phyloP scores from a whole-genome alignment of 108 stramenopile genomes.

The Licmophora abbreviata region DNA sequence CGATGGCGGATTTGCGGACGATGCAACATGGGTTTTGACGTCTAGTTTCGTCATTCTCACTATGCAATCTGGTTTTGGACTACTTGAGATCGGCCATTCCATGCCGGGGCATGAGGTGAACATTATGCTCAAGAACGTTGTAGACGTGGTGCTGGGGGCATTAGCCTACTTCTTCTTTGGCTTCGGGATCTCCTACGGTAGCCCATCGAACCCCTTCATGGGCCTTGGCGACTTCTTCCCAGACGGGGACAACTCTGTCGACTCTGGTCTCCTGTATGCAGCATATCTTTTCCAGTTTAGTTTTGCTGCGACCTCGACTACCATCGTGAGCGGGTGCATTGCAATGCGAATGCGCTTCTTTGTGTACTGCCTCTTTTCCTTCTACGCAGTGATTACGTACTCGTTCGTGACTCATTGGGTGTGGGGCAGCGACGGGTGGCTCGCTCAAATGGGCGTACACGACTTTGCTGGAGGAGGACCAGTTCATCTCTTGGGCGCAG shows the following conservation, averaged over 20 bases:
- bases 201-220: conserved; percentile 7
- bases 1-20: background rate
- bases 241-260: background rate
- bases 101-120: conserved; percentile 5
- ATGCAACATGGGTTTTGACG: conserved; percentile 15
- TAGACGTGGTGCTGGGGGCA: conserved; percentile 8
- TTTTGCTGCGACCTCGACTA: background rate
- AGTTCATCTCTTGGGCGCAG: background rate
- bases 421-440: background rate
- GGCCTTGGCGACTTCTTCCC: conserved; percentile 10
- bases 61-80: conserved; percentile 15
- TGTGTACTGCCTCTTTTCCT: background rate
- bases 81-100: conserved; percentile 10
- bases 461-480: conserved; percentile 2
- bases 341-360: background rate
- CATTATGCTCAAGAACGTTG: conserved; percentile 19
- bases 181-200: conserved; percentile 7
- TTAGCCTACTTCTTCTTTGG: conserved; percentile 4
- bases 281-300: background rate
- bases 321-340: background rate
- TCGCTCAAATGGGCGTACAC: background rate
- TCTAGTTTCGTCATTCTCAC: conserved; percentile 7
- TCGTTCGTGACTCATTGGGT: conserved; percentile 1
- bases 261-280: background rate
- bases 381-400: background rate